Percentiles rank a stretch among this genome's conserved stretches.
Evolutionary conservation across 2,329 filamentous ascomycete genomes (phyloP).

Genomic region (Coniella vitis): DNA sequence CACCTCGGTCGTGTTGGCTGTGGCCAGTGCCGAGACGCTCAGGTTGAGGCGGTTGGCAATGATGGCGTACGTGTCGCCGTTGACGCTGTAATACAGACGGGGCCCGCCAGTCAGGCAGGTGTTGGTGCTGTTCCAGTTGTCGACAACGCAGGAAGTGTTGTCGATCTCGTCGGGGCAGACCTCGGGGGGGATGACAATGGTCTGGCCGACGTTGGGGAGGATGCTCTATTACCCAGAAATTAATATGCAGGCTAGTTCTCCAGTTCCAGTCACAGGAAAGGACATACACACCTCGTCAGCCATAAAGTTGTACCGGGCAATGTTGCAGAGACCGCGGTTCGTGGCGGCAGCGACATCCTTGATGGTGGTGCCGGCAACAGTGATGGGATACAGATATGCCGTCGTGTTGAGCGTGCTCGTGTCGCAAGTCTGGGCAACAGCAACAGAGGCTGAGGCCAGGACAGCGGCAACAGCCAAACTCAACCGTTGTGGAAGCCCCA

Average conservation of each 20-base stretch:
- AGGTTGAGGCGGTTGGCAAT: slow-evolving; percentile 7
- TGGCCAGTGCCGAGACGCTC: not conserved
- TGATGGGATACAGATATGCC: not conserved
- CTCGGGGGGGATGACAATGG: slow-evolving; percentile 2
- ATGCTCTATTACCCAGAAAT: not conserved
- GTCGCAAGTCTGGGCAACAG: slow-evolving; percentile 1
- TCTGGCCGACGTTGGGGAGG: slow-evolving; percentile 5
- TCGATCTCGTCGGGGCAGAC: slow-evolving; percentile 8
- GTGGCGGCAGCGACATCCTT: not conserved
- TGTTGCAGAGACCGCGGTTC: slow-evolving; percentile 2
- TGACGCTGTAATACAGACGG: slow-evolving; percentile 4
- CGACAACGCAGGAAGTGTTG: slow-evolving; percentile 1
- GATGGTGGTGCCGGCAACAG: not conserved
- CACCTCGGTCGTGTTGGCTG: not conserved
- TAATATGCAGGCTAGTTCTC: too few relatives aligned
- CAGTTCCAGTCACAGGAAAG: too few relatives aligned
- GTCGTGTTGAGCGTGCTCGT: slow-evolving; percentile 6
- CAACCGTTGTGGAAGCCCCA: not conserved
- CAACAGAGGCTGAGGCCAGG: slow-evolving; percentile 10
- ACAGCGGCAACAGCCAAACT: slow-evolving; percentile 1
- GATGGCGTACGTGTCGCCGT: slow-evolving; percentile 3
- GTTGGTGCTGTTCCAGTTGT: slow-evolving; percentile 8
- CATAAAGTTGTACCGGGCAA: slow-evolving; percentile 8
- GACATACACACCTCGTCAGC: slow-evolving; percentile 1
- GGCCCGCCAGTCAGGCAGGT: slow-evolving; percentile 1